Base-by-base conservation (phyloP, 352 stramenopile species). In the Phytophthora ramorum region DNA sequence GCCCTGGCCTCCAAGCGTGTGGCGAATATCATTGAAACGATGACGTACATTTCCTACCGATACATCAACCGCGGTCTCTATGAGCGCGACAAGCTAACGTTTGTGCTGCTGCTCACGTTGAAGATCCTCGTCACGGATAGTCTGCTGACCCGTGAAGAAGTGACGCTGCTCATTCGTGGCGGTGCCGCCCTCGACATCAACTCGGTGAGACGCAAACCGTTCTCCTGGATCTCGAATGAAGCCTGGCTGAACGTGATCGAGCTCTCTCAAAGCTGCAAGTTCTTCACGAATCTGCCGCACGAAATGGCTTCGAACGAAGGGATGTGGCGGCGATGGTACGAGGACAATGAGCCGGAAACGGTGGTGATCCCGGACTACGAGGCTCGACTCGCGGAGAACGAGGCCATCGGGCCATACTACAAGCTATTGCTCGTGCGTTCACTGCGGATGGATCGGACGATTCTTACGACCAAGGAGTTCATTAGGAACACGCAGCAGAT, bases 11-110 rank as follows among this genome's bases (percentile, higher is more conserved):
- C 93, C 40, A 99, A 99, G 74, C 88, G 97, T 24, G 97, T 99
- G 17, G 86, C 93, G 22, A 99, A 99, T 69, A 99, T 99, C 68
- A 99, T 99, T 71, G 96, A 99, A 50, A 98, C 93, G 22, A 98
- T 99, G 97, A 99, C 97, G 24, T 99, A 99, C 76, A 96, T 98
- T 71, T 97, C 95, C 56, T 99, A 99, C 76, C 95, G 97, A 17
- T 99, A 99, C 82, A 97, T 99, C 68, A 99, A 99, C 65, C 95
- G 97, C 35, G 97, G 97, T 0, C 76, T 99, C 2, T 99, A 99
- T 73, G 97, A 99, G 64, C 87, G 95, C 65, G 96, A 99, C 80
- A 99, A 99, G 80, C 83, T 99, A 16, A 99, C 97, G 38, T 99
- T 99, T 73, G 85, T 99, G 19, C 71, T 99, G 34, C 75, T 99